Percentiles rank a stretch among this genome's conserved stretches.
Evolutionary conservation across 805 yeast species (phyloP).

Genomic region (Monosporozyma unispora): DNA sequence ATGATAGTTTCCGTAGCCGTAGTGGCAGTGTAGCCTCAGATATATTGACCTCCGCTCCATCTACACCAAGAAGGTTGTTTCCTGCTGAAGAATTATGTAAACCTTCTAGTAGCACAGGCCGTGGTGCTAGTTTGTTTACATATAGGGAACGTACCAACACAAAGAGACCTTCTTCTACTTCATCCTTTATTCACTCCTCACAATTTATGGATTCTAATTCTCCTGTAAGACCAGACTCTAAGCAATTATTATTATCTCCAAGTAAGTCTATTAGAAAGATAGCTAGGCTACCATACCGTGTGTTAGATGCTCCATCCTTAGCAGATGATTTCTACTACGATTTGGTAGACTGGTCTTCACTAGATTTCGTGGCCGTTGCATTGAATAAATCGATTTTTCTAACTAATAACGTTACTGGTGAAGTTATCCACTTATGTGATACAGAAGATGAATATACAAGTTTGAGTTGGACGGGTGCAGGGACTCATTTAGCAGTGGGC

Average conservation of each 20-base stretch:
- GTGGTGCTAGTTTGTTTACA: constrained; percentile 56
- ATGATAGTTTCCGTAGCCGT: not conserved
- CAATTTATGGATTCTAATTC: constrained; percentile 57
- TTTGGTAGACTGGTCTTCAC: constrained; percentile 91
- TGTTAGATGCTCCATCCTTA: constrained; percentile 90
- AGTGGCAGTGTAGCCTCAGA: not conserved
- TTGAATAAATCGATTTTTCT: constrained; percentile 79
- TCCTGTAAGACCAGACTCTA: constrained; percentile 85
- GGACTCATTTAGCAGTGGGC: constrained; percentile 91
- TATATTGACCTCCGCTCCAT: constrained; percentile 19
- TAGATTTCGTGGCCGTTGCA: constrained; percentile 83
- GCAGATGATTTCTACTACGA: constrained; percentile 91
- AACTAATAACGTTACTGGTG: constrained; percentile 82
- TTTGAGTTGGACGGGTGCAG: constrained; percentile 87
- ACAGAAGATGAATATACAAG: constrained; percentile 72
- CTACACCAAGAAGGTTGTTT: constrained; percentile 30
- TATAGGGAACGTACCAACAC: constrained; percentile 60
- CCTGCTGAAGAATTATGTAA: constrained; percentile 15
- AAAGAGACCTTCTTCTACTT: constrained; percentile 48
- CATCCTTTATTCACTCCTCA: constrained; percentile 48
- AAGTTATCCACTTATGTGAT: constrained; percentile 73
- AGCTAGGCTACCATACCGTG: constrained; percentile 82
- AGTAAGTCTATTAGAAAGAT: constrained; percentile 70
- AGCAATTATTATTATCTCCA: constrained; percentile 69
- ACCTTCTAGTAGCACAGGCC: constrained; percentile 21